Evolutionary conservation across 768 basidiomycete genomes (phyloP).

Genomic region (Leccinum fibrillosum): DNA sequence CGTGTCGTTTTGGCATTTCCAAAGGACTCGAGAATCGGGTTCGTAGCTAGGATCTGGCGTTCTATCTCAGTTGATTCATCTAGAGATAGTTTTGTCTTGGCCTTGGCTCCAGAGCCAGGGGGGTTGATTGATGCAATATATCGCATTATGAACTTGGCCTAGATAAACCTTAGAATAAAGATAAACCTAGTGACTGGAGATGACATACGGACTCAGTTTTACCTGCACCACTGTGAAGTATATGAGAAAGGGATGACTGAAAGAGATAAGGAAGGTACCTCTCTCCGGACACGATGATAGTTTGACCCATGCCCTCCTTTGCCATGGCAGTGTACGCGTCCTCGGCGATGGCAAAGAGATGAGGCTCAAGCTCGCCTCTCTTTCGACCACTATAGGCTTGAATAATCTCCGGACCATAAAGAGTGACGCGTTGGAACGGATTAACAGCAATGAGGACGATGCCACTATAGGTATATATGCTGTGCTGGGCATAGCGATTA

Average conservation of each 20-base stretch:
- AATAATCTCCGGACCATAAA: slow-evolving; percentile 96
- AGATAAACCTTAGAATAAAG: slow-evolving; percentile 8
- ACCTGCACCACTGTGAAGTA: slow-evolving; percentile 81
- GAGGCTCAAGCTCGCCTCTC: slow-evolving; percentile 95
- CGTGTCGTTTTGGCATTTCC: slow-evolving; percentile 99
- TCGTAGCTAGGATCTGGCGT: slow-evolving; percentile 96
- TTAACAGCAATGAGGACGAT: slow-evolving; percentile 99
- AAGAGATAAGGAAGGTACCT: slow-evolving; percentile 51
- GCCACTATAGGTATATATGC: slow-evolving; percentile 98
- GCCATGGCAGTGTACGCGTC: slow-evolving; percentile 99
- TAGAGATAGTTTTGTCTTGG: slow-evolving; percentile 66
- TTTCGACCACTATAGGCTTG: slow-evolving; percentile 92
- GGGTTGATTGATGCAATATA: slow-evolving; percentile 98
- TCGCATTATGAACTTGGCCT: slow-evolving; percentile 99
- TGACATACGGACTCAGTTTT: slow-evolving; percentile 91
- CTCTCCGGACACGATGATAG: slow-evolving; percentile 98
- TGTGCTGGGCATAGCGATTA: slow-evolving; percentile 94
- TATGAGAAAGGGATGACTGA: slow-evolving; percentile 9
- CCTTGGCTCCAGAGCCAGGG: slow-evolving; percentile 54
- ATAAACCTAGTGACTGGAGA: background rate
- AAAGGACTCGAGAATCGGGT: slow-evolving; percentile 97
- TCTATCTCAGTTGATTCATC: slow-evolving; percentile 95
- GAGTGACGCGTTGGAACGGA: slow-evolving; percentile 95
- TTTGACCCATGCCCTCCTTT: slow-evolving; percentile 90
- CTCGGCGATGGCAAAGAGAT: slow-evolving; percentile 98